Percentiles rank a stretch among this genome's conserved stretches.
Evolutionary conservation across 2,329 filamentous ascomycete species (phyloP).

Genomic region (Venturia pyrina): DNA sequence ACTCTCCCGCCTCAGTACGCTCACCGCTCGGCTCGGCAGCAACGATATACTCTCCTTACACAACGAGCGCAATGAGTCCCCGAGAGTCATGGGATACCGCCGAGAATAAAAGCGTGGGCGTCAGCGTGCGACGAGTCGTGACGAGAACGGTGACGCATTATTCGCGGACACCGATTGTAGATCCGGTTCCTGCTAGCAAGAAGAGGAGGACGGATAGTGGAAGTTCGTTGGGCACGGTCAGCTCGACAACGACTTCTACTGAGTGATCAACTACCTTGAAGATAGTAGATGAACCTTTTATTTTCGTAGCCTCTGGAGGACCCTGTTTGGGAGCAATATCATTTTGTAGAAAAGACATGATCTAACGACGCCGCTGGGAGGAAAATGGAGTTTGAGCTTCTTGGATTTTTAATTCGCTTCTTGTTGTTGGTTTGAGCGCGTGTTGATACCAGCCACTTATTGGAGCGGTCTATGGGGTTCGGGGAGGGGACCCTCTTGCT

Average conservation of each 20-base stretch:
- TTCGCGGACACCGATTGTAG: conserved; percentile 43
- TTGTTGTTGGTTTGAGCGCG: background rate
- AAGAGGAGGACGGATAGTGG: conserved; percentile 57
- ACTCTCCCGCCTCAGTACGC: conserved; percentile 49
- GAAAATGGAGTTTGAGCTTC: background rate
- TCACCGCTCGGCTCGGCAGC: conserved; percentile 56
- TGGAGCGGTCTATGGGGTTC: background rate
- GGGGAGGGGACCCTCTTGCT: background rate
- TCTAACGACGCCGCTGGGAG: background rate
- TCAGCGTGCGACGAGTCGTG: conserved; percentile 76
- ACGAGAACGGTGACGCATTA: conserved; percentile 93
- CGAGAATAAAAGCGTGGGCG: conserved; percentile 50
- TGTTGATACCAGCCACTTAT: background rate
- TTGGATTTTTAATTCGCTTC: background rate
- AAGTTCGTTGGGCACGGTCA: background rate
- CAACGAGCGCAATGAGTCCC: conserved; percentile 54
- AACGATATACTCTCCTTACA: conserved; percentile 61
- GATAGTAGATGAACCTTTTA: background rate
- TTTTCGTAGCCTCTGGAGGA: conserved; percentile 3
- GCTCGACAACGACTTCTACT: background rate
- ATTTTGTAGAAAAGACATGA: background rate
- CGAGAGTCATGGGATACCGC: conserved; percentile 66
- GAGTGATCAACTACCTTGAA: background rate
- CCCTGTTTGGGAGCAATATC: background rate
- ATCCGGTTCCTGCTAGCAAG: conserved; percentile 86